phyloP scores from a whole-genome alignment of 129 eudicot genomes.

The Lactuca sativa region DNA sequence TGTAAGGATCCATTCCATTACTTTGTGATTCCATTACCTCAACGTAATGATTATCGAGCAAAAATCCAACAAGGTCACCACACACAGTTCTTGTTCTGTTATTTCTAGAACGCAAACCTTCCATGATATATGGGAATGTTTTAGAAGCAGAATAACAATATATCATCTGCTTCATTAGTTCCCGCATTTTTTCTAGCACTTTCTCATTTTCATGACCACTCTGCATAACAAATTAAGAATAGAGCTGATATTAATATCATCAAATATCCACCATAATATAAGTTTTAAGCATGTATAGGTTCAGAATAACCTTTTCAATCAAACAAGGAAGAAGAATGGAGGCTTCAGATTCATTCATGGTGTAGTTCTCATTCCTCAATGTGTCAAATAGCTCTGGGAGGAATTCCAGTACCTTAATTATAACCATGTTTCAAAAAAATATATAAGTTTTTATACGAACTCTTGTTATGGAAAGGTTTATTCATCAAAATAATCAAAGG shows the following conservation, averaged over 20 bases:
- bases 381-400: slow-evolving; percentile 82
- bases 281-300: slow-evolving; percentile 2
- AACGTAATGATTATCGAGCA: slow-evolving; percentile 73
- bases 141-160: slow-evolving; percentile 82
- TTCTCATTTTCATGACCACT: slow-evolving; percentile 96
- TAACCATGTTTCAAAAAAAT: slow-evolving; percentile 6
- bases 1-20: background rate
- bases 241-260: background rate
- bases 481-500: too few relatives aligned
- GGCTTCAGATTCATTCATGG: slow-evolving; percentile 93
- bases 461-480: too few relatives aligned
- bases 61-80: slow-evolving; percentile 82
- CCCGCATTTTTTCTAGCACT: slow-evolving; percentile 84
- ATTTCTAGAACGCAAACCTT: slow-evolving; percentile 92
- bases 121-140: slow-evolving; percentile 87
- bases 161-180: slow-evolving; percentile 71
- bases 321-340: slow-evolving; percentile 93
- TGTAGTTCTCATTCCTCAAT: slow-evolving; percentile 78
- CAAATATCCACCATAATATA: background rate
- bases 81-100: slow-evolving; percentile 84
- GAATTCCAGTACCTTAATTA: slow-evolving; percentile 77
- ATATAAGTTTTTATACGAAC: background rate
- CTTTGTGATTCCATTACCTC: slow-evolving; percentile 54
- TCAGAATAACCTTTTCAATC: slow-evolving; percentile 71
- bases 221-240: slow-evolving; percentile 39